A percentile compares a stretch with the other conserved stretches of the same genome.
These are phyloP conservation scores for Wickerhamiella sergipiensis DNA, from an alignment of 805 yeast genomes.

Conservation along the genomic window DNA sequence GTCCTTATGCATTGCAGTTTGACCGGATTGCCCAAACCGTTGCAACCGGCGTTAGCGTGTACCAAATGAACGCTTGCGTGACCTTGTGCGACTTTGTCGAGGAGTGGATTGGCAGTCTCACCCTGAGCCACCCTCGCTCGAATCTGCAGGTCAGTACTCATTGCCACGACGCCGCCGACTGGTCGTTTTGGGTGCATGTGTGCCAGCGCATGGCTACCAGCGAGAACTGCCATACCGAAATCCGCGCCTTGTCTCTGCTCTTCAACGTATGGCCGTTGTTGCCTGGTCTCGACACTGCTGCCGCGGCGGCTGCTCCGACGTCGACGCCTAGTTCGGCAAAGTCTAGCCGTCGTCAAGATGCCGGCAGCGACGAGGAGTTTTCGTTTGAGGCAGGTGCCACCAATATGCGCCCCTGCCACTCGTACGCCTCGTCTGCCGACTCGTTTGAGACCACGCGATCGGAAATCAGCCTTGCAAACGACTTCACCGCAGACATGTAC, in stretches of 20 bases:
- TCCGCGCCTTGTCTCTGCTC: conserved; percentile 49
- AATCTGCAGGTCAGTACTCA: conserved; percentile 16
- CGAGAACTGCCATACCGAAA: conserved; percentile 46
- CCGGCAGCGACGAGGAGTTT: no score
- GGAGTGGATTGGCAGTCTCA: conserved; percentile 25
- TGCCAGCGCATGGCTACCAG: conserved; percentile 45
- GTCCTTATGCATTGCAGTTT: conserved; percentile 23
- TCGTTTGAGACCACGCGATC: neutral
- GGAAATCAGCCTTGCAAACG: neutral
- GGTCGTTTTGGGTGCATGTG: conserved; percentile 68
- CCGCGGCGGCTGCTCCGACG: neutral
- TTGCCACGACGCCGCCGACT: conserved; percentile 33
- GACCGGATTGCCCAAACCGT: conserved; percentile 27
- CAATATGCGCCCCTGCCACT: neutral
- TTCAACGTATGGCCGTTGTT: conserved; percentile 65
- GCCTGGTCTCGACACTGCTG: conserved; percentile 12
- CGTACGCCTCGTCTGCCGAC: neutral
- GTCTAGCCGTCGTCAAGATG: neutral
- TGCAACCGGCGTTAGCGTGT: conserved; percentile 22
- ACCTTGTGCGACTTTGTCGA: conserved; percentile 29
- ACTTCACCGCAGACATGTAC: neutral
- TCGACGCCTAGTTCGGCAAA: neutral
- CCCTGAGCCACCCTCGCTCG: conserved; percentile 19
- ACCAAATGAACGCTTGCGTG: conserved; percentile 26
- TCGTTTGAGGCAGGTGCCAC: neutral